phyloP scores from a whole-genome alignment of 306 rosid genomes.

The Lathyrus tuberosus region DNA sequence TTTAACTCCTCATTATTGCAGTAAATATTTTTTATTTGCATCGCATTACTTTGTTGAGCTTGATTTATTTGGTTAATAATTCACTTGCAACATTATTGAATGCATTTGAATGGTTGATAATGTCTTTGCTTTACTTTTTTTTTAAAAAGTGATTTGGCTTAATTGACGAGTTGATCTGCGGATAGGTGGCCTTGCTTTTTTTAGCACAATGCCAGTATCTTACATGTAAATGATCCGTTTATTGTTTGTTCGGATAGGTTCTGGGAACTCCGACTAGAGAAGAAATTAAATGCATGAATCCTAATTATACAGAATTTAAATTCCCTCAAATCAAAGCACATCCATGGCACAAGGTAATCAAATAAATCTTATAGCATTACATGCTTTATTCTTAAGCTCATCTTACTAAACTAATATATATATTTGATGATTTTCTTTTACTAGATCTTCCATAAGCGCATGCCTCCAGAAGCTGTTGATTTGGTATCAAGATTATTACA shows the following conservation, averaged over 20 bases:
- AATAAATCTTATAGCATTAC: constrained; percentile 13
- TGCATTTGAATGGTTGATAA: constrained; percentile 8
- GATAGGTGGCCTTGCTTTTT: constrained; percentile 7
- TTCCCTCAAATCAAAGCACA: constrained; percentile 99
- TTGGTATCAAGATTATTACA: constrained; percentile 92
- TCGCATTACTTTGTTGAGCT: neutral
- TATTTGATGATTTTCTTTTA: constrained; percentile 12
- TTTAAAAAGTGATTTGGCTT: constrained; percentile 11
- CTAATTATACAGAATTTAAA: constrained; percentile 95
- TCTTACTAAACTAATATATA: constrained; percentile 15
- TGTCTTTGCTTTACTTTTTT: constrained; percentile 20
- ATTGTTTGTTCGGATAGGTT: constrained; percentile 59
- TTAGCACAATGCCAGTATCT: neutral
- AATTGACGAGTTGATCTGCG: constrained; percentile 25
- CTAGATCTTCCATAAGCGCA: constrained; percentile 93
- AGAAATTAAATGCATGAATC: constrained; percentile 99
- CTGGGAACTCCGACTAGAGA: constrained; percentile 98
- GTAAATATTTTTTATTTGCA: constrained; percentile 19
- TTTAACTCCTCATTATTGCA: constrained; percentile 11
- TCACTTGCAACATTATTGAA: neutral
- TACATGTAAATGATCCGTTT: constrained; percentile 28
- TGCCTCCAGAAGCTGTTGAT: constrained; percentile 99
- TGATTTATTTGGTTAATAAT: constrained; percentile 13
- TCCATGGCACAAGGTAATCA: constrained; percentile 96
- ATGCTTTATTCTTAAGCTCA: constrained; percentile 4